A percentile compares a stretch with the other conserved stretches of the same genome.
phyloP scores from a whole-genome alignment of 371 early-diverging fungal genomes.

The Phascolomyces articulosus region DNA sequence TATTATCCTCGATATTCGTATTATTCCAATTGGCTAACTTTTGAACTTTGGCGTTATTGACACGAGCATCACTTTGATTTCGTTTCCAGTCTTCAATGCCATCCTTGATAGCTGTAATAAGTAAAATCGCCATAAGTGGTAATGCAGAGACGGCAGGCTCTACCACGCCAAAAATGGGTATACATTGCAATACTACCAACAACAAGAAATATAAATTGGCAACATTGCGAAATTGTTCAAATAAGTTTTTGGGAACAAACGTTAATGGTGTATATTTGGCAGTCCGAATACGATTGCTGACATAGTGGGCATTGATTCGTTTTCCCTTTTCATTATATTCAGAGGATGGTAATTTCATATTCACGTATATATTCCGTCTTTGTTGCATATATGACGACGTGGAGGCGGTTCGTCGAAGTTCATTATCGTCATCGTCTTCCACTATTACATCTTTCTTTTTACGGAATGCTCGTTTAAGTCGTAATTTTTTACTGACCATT shows the following conservation, averaged over 20 bases:
- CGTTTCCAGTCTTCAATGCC: conserved; percentile 85
- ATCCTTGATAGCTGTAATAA: conserved; percentile 88
- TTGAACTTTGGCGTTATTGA: conserved; percentile 69
- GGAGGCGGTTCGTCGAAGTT: conserved; percentile 36
- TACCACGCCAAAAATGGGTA: conserved; percentile 76
- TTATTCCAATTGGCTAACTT: conserved; percentile 62
- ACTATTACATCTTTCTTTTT: conserved; percentile 18
- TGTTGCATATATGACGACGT: conserved; percentile 47
- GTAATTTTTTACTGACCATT: conserved; percentile 9
- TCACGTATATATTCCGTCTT: conserved; percentile 45
- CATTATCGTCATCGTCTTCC: conserved; percentile 10
- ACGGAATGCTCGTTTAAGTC: conserved; percentile 13
- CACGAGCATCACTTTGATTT: conserved; percentile 66
- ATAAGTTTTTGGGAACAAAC: conserved; percentile 88
- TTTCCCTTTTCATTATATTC: conserved; percentile 38
- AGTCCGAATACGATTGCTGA: conserved; percentile 74
- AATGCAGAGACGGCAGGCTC: conserved; percentile 82
- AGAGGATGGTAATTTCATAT: conserved; percentile 35
- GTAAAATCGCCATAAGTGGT: conserved; percentile 80
- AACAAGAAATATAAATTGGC: conserved; percentile 96
- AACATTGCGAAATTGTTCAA: conserved; percentile 85
- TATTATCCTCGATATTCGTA: conserved; percentile 43
- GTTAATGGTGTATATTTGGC: conserved; percentile 85
- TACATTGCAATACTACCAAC: conserved; percentile 75
- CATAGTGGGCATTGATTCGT: conserved; percentile 24